phyloP scores from a whole-genome alignment of 768 basidiomycete species.

The Boletus rufocinnamomeus region DNA sequence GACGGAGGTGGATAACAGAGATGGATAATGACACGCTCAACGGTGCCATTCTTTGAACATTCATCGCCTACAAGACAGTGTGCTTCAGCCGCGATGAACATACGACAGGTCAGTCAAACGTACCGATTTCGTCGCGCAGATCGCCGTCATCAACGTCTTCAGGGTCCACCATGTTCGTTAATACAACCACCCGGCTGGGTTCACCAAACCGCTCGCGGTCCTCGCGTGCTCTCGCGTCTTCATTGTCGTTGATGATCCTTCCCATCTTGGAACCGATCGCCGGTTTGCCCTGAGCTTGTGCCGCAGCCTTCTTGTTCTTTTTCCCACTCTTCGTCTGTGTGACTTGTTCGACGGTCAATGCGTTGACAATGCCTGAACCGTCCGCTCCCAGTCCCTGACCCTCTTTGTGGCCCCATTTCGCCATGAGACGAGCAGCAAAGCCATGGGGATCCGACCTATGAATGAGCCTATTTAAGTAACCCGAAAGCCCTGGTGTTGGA shows the following conservation, averaged over 20 bases:
- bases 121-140: constrained; percentile 84
- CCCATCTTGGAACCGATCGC: constrained; percentile 72
- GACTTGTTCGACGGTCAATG: constrained; percentile 77
- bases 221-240: constrained; percentile 74
- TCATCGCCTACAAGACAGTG: constrained; percentile 74
- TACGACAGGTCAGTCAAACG: constrained; percentile 23
- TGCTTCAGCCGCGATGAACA: not conserved
- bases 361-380: constrained; percentile 85
- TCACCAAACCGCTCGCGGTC: constrained; percentile 85
- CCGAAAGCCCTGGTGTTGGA: not conserved
- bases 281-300: constrained; percentile 38
- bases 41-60: constrained; percentile 87
- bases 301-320: constrained; percentile 37
- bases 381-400: constrained; percentile 90
- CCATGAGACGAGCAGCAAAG: constrained; percentile 88
- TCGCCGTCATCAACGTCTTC: constrained; percentile 88
- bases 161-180: constrained; percentile 85
- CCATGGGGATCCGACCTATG: constrained; percentile 61
- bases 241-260: constrained; percentile 87
- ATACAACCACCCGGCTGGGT: constrained; percentile 84
- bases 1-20: constrained; percentile 64
- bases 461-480: not conserved
- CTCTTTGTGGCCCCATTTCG: constrained; percentile 94
- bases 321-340: constrained; percentile 40
- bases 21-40: constrained; percentile 88